Base-by-base conservation (phyloP, 1,284 basidiomycete genomes). In the Naganishia liquefaciens region DNA sequence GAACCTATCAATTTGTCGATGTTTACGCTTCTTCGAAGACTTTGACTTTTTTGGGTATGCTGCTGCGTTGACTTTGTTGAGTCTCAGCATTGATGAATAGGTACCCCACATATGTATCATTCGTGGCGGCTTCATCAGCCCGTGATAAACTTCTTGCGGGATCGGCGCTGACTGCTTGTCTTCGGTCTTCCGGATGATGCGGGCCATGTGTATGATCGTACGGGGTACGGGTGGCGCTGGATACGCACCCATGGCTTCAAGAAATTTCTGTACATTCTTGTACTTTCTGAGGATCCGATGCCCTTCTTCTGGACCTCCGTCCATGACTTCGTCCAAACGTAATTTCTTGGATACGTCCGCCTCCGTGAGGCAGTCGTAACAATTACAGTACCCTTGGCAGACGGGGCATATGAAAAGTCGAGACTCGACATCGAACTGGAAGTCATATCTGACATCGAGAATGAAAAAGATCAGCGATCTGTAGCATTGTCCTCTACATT, bases 341-440 rank as follows among this genome's bases (percentile, higher is more conserved):
- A 76, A 62, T 13, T 75, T 65, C 60, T 76, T 70, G 2, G 67
- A 58, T 3, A 77, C 68, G 30, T 72, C 68, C 5, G 73, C 72
- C 62, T 72, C 73, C 19, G 71, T 67, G 13, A 78, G 70, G 52
- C 76, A 76, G 10, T 52, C 61, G 5, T 70, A 65, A 63, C 77
- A 78, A 54, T 76, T 76, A 68, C 77, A 78, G 61, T 68, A 68
- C 33, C 73, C 73, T 54, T 68, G 69, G 65, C 76, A 79, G 6
- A 71, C 68, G 0, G 77, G 77, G 50, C 77, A 79, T 60, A 77
- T 73, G 69, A 75, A 77, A 0, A 73, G 71, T 2, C 75, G 70
- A 19, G 71, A 69, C 9, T 76, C 71, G 39, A 70, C 70, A 58
- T 77, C 76, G 60, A 77, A 79, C 3, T 70, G 69, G 54, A 79